Base-by-base conservation (phyloP, 2,329 filamentous ascomycete genomes). In the Talaromyces marneffei region DNA sequence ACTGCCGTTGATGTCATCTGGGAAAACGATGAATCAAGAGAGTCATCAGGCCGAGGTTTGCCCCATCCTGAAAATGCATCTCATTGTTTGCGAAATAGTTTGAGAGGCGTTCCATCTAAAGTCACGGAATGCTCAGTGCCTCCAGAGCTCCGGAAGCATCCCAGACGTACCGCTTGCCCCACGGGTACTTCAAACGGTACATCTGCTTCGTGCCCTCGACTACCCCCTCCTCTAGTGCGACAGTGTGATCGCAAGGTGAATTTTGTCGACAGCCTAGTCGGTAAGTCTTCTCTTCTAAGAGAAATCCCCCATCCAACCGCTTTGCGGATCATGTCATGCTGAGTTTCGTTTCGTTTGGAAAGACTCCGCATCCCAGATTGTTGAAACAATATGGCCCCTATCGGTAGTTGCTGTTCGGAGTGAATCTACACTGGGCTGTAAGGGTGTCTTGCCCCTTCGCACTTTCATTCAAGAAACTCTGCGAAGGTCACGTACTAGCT, bases 401-500 rank as follows among this genome's bases (percentile, higher is more conserved):
- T 95, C 93, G 59, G 92, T 91, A 62, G 86, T 88, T 37, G 84
- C 89, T 62, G 90, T 89, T 75, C 87, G 87, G 69, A 87, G 83
- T 69, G 90, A 93, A 72, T 80, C 84, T 62, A 71, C 75, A 64
- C 78, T 79, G 65, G 87, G 85, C 63, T 83, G 83, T 72, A 91
- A 89, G 73, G 86, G 89, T 57, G 90, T 97, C 64, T 80, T 99
- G 66, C 92, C 93, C 63, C 82, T 99, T 70, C 90, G 92, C 67
- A 96, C 89, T 59, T 99, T 97, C 74, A 97, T 99, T 70, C 92
- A 97, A 77, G 94, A 97, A 82, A 97, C 94, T 20, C 82, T 99
- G 66, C 90, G 92, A 68, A 87, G 94, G 69, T 99, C 94, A 63
- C 88, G 93, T 70, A 96, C 94, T 46, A 97, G 92, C 79, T 99